Evolutionary conservation across 2,329 filamentous ascomycete species (phyloP), one percentile per base, ranked within the genome.

Genomic region (Diplodia scrobiculata): DNA sequence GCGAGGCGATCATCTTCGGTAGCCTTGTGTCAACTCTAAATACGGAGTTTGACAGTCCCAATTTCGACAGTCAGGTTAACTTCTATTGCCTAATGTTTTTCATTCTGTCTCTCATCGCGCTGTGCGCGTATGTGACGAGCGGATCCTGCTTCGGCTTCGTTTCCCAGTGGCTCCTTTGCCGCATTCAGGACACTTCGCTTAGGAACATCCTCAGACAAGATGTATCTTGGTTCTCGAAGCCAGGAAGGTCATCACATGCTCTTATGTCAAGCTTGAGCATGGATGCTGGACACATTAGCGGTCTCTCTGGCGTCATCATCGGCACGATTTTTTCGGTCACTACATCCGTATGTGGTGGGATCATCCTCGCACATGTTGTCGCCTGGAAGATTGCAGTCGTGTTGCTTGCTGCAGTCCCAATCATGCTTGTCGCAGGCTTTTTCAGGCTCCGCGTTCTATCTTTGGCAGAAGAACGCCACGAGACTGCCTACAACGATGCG

Each of bases 401-500:
- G 0, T 70, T 83, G 5, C 74, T 84, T n/a, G 76, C 78, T 19
- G 80, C 80, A 1, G 80, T 83, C 0, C 82, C 82, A 0, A 70
- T 84, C 41, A 81, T 84, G 76, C 68, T 83, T 5, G 68, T 80
- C 0, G 77, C 77, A 25, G 82, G 82, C 0, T 83, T 79, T 67
- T 71, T 81, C 21, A 77, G 82, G 48, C 74, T 84, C 11, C 77
- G 79, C 5, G 78, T 83, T 3, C 74, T 84, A 14, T 83, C 85
- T 2, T 81, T 83, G 45, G 87, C 88, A 55, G 86, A 90, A 68
- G 82, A 84, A 65, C 83, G 84, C 14, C 87, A 90, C 69, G 84
- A 87, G 48, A 84, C 83, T 27, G 87, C 89, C 2, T 91, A 89
- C 70, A 82, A 84, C 6, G 82, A 83, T 51, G 87, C 89, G 1